These are phyloP conservation scores for Trichoderma pleuroti DNA, from an alignment of 2,329 filamentous ascomycete species.

Conservation along the genomic window DNA sequence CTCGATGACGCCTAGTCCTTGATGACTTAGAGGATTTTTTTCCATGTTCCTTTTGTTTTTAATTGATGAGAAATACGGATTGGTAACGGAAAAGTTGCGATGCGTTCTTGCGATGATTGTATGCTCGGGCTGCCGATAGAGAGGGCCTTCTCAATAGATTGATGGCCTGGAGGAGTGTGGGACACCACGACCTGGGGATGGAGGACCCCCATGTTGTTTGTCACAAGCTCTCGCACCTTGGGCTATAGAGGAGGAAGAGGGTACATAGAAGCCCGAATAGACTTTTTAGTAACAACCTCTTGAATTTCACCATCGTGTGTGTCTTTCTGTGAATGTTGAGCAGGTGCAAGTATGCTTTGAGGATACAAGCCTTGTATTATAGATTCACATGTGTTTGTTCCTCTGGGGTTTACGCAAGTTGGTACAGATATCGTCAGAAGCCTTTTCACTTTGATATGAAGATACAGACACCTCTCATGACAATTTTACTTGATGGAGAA, in stretches of 20 bases:
- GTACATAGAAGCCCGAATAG: conserved; percentile 35
- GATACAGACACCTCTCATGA: no score
- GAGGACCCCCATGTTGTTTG: conserved; percentile 31
- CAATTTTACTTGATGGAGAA: no score
- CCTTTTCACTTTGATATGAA: no score
- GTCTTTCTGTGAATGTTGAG: neutral
- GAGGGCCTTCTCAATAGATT: conserved; percentile 31
- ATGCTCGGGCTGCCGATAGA: conserved; percentile 34
- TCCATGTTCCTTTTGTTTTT: conserved; percentile 36
- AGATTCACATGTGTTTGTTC: no score
- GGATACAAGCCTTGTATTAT: no score
- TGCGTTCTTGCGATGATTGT: conserved; percentile 37
- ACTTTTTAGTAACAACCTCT: conserved; percentile 25
- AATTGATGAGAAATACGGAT: conserved; percentile 30
- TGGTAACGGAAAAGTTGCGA: conserved; percentile 34
- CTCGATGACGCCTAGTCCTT: conserved; percentile 24
- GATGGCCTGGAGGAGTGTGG: conserved; percentile 23
- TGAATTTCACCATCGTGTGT: neutral
- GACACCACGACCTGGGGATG: conserved; percentile 30
- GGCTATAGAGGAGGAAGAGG: conserved; percentile 30
- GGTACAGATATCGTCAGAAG: no score
- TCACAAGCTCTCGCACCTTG: conserved; percentile 24
- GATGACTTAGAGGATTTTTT: conserved; percentile 31
- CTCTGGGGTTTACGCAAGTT: no score
- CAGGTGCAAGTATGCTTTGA: no score